Conservation (phyloP, 352 stramenopile species). For the Aphanomyces stellatus region DNA sequence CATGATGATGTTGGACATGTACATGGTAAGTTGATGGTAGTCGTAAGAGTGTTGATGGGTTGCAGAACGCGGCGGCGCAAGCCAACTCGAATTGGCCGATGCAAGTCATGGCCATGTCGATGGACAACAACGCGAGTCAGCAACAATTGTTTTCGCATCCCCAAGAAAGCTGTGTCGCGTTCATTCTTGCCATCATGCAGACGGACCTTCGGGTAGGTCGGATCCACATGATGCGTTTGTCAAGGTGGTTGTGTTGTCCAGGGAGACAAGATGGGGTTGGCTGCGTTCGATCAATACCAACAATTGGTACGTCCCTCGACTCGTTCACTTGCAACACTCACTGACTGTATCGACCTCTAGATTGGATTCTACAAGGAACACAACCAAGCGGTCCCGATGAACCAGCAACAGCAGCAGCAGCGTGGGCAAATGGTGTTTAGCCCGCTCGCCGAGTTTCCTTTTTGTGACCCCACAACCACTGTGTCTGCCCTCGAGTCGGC, state of each 20-base stretch:
- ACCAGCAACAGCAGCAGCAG: slow-evolving; percentile 33
- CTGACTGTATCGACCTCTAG: slow-evolving; percentile 24
- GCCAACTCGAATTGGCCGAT: background rate
- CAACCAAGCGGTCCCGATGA: background rate
- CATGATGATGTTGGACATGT: slow-evolving; percentile 15
- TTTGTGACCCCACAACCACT: slow-evolving; percentile 56
- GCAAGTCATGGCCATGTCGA: background rate
- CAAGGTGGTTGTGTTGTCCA: slow-evolving; percentile 17
- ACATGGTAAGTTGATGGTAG: background rate
- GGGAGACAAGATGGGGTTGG: slow-evolving; percentile 60
- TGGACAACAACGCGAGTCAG: background rate
- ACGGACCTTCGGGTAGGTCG: slow-evolving; percentile 1
- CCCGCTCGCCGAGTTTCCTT: slow-evolving; percentile 41
- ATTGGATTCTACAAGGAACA: slow-evolving; percentile 74
- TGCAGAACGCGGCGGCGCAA: background rate
- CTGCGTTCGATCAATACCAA: slow-evolving; percentile 77
- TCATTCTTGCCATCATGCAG: slow-evolving; percentile 9
- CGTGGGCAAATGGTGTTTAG: slow-evolving; percentile 75
- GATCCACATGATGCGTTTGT: background rate
- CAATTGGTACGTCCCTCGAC: slow-evolving; percentile 51
- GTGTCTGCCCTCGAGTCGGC: slow-evolving; percentile 35
- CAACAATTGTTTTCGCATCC: background rate
- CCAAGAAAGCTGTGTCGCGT: background rate
- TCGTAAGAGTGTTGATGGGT: background rate
- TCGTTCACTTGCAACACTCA: background rate